Evolutionary conservation across 2,329 filamentous ascomycete genomes (phyloP), one percentile per base, ranked within the genome.

Genomic region (Akanthomyces lecanii): DNA sequence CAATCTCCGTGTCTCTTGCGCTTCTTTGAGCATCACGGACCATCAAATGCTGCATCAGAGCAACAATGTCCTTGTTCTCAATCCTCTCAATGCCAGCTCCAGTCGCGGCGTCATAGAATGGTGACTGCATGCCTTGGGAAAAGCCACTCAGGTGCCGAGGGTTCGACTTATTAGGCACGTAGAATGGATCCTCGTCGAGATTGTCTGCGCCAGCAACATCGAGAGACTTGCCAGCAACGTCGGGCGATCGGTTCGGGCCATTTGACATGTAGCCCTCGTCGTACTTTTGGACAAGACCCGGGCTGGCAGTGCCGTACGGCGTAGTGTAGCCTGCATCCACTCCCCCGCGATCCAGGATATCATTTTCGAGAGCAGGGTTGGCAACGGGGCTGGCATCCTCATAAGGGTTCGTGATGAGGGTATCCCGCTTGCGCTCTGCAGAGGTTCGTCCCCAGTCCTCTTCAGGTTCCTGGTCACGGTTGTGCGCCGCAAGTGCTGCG

Each of bases 1-100:
- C 81, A 62, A 99, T 97, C 76, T 99, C 95, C 0, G 95, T 98
- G 71, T 99, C 95, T 51, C 95, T 86, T 52, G 95, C 95, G 76
- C 95, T 98, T 64, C 95, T 89, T 77, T 98, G 94, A 47, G 94
- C 95, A 77, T 99, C 95, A 42, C 95, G 89, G 66, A 98, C 95
- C 73, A 96, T 98, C 66, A 99, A 87, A 75, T 99, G 95, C 73
- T 99, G 94, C 95, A 99, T 99, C 65, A 99, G 80, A 28, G 94
- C 92, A 66, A 99, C 90, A 69, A 99, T 96, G 71, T 99, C 95
- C 77, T 96, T 95, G 52, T 92, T 97, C 73, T 98, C 89, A 58
- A 99, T 98, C 54, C 89, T 85, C 68, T 98, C 93, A 59, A 97
- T 90, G 40, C 92, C 93, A 66, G 86, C 88, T 59, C 94, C 94